Evolutionary conservation across 2,329 filamentous ascomycete genomes (phyloP).

Genomic region (Hortaea werneckii): DNA sequence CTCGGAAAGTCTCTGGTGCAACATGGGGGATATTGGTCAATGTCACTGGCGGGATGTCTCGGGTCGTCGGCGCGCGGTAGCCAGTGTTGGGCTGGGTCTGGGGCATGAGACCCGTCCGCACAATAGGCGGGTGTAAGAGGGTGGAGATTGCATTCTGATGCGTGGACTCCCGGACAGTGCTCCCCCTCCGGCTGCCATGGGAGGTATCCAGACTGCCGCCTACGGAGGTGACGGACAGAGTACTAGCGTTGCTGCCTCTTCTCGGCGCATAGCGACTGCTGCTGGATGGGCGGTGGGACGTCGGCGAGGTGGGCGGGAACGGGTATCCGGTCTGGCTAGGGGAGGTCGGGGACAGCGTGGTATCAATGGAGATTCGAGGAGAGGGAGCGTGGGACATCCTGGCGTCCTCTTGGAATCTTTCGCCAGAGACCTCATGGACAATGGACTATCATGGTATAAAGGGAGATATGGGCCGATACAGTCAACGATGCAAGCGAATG

Average conservation of each 20-base stretch:
- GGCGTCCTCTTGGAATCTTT: neutral
- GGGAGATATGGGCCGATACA: too few species aligned
- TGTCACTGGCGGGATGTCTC: constrained; percentile 87
- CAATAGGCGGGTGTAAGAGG: constrained; percentile 80
- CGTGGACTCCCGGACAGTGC: constrained; percentile 55
- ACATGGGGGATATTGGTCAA: constrained; percentile 80
- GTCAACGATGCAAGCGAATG: too few species aligned
- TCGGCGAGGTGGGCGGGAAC: constrained; percentile 37
- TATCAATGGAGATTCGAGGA: constrained; percentile 46
- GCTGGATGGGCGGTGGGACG: constrained; percentile 36
- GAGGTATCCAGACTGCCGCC: constrained; percentile 65
- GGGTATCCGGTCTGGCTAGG: constrained; percentile 39
- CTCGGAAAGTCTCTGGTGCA: constrained; percentile 67
- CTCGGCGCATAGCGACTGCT: constrained; percentile 44
- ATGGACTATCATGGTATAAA: neutral
- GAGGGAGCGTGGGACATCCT: constrained; percentile 37
- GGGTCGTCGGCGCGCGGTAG: constrained; percentile 64
- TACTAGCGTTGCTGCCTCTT: constrained; percentile 70
- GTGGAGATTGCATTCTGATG: constrained; percentile 91
- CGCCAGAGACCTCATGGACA: neutral
- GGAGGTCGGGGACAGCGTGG: constrained; percentile 31
- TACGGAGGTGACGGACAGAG: constrained; percentile 66
- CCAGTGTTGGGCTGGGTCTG: constrained; percentile 64
- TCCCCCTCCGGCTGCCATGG: constrained; percentile 32
- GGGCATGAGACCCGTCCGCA: constrained; percentile 75